A percentile compares a stretch with the other conserved stretches of the same genome.
phyloP scores from a whole-genome alignment of 495 filamentous ascomycete genomes.

The Glonium stellatum region DNA sequence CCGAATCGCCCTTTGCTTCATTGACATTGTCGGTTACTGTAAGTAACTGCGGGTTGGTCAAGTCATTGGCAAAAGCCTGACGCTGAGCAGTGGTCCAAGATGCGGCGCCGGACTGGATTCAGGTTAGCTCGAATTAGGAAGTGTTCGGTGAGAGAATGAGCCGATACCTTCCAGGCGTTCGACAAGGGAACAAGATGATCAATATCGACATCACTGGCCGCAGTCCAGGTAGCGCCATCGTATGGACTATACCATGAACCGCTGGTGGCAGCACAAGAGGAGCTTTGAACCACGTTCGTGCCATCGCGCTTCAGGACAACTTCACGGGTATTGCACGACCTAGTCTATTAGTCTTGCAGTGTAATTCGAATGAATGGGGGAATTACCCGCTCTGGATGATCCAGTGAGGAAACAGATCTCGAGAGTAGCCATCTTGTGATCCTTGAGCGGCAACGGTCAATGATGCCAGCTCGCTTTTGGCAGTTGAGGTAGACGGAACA shows the following conservation, averaged over 20 bases:
- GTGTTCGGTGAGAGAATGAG: not conserved
- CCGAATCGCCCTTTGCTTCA: constrained; percentile 58
- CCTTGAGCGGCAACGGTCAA: constrained; percentile 49
- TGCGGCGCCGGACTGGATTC: constrained; percentile 39
- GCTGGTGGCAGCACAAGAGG: constrained; percentile 48
- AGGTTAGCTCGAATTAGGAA: not conserved
- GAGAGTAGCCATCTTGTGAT: constrained; percentile 50
- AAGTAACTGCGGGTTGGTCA: constrained; percentile 61
- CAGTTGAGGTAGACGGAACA: constrained; percentile 50
- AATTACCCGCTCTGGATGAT: constrained; percentile 48
- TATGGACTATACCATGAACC: constrained; percentile 61
- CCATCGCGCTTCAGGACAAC: constrained; percentile 64
- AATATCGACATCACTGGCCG: constrained; percentile 60
- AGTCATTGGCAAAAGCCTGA: constrained; percentile 64
- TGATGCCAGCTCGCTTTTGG: constrained; percentile 47
- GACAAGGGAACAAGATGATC: constrained; percentile 70
- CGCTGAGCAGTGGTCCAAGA: constrained; percentile 55
- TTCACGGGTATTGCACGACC: constrained; percentile 44
- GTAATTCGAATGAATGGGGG: constrained; percentile 32
- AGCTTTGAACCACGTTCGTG: constrained; percentile 43
- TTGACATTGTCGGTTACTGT: constrained; percentile 73
- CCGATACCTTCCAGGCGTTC: constrained; percentile 66
- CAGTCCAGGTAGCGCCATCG: constrained; percentile 63
- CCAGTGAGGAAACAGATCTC: constrained; percentile 64
- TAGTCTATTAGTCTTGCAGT: constrained; percentile 21